These are phyloP conservation scores for Silene vulgaris DNA, from an alignment of 179 eudicot genomes.

Conservation along the genomic window DNA sequence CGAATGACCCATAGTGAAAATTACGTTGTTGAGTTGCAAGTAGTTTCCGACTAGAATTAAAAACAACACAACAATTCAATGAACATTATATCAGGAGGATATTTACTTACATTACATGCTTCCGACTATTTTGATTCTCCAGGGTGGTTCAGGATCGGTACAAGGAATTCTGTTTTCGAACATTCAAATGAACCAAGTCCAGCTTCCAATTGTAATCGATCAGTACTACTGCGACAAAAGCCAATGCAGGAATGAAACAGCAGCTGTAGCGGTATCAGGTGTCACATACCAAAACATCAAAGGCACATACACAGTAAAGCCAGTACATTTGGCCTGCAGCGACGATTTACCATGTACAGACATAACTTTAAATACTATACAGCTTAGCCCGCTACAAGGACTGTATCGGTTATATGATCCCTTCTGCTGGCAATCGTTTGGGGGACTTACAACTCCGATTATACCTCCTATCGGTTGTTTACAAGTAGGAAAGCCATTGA, in stretches of 20 bases:
- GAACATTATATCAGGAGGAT: too few species aligned
- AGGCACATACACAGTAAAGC: constrained; percentile 87
- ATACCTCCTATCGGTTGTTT: constrained; percentile 66
- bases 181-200: constrained; percentile 67
- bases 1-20: constrained; percentile 9
- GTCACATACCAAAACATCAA: constrained; percentile 59
- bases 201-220: constrained; percentile 77
- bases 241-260: constrained; percentile 64
- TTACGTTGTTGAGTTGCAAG: not conserved
- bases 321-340: constrained; percentile 84
- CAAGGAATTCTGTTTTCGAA: constrained; percentile 66
- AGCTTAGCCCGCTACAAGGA: constrained; percentile 54
- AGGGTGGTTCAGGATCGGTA: constrained; percentile 92
- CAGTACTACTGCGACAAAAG: constrained; percentile 82
- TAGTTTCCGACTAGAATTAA: too few species aligned
- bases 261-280: constrained; percentile 79
- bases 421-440: constrained; percentile 78
- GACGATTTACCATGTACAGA: constrained; percentile 69
- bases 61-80: too few species aligned
- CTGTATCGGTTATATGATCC: constrained; percentile 58
- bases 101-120: too few species aligned
- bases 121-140: constrained; percentile 12
- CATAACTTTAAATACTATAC: constrained; percentile 52
- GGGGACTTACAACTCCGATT: constrained; percentile 52
- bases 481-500: constrained; percentile 47